Evolutionary conservation across 192 early-diverging fungal genomes (phyloP).

Genomic region (Entomortierella chlamydospora): DNA sequence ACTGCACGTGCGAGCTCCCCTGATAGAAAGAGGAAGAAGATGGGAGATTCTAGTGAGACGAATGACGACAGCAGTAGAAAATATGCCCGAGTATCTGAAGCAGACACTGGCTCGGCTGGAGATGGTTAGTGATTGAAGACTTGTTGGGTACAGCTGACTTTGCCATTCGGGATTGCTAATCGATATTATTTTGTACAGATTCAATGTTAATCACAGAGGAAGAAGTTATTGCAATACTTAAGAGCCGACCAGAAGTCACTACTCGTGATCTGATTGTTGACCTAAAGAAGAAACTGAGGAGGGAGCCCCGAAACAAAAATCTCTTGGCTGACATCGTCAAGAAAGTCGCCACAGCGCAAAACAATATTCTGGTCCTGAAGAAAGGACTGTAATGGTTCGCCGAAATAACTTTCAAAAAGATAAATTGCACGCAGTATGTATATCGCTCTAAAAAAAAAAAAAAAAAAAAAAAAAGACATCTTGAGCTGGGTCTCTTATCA

Average conservation of each 20-base stretch:
- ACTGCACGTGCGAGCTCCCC: slow-evolving; percentile 7
- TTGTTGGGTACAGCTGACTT: too few relatives aligned
- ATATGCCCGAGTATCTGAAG: slow-evolving; percentile 20
- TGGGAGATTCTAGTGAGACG: slow-evolving; percentile 18
- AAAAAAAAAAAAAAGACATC: too few relatives aligned
- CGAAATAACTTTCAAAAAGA: too few relatives aligned
- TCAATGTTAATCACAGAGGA: slow-evolving; percentile 70
- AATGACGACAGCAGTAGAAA: slow-evolving; percentile 33
- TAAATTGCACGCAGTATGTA: too few relatives aligned
- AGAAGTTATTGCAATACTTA: slow-evolving; percentile 73
- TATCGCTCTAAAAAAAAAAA: too few relatives aligned
- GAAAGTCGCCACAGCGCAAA: slow-evolving; percentile 52
- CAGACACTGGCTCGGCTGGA: not conserved
- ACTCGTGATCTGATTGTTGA: slow-evolving; percentile 73
- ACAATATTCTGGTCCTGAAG: slow-evolving; percentile 33
- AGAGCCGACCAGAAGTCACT: slow-evolving; percentile 62
- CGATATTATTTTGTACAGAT: slow-evolving; percentile 10
- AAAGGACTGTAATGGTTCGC: slow-evolving; percentile 29
- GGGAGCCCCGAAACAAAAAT: slow-evolving; percentile 58
- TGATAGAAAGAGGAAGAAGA: slow-evolving; percentile 29
- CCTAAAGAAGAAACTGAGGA: slow-evolving; percentile 73
- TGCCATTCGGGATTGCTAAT: too few relatives aligned
- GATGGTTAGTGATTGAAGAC: slow-evolving; percentile 19
- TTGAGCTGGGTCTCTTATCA: too few relatives aligned
- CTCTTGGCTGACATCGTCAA: slow-evolving; percentile 59